phyloP scores from a whole-genome alignment of 139 green algal species.

The Chlorella sp. region DNA sequence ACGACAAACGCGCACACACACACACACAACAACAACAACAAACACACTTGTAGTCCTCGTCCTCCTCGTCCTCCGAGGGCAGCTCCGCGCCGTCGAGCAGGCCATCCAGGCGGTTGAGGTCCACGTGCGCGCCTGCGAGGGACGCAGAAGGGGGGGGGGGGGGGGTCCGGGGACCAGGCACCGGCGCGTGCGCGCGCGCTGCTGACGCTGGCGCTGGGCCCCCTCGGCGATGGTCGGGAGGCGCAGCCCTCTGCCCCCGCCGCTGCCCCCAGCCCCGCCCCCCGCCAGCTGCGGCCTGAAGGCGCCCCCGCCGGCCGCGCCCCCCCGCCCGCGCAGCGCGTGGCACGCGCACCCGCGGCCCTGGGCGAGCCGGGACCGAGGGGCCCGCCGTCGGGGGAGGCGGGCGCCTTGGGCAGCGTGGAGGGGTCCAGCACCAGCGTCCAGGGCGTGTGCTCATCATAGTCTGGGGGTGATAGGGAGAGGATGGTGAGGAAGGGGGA shows the following conservation, averaged over 20 bases:
- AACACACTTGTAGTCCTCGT: conserved; percentile 42
- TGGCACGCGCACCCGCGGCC: too few species aligned
- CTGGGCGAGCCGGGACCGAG: too few species aligned
- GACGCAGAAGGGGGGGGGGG: not conserved
- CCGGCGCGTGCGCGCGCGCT: not conserved
- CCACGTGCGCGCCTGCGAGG: not conserved
- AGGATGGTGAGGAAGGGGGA: too few species aligned
- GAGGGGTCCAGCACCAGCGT: conserved; percentile 39
- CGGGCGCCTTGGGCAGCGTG: conserved; percentile 22
- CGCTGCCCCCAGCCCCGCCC: not conserved
- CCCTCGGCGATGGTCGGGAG: not conserved
- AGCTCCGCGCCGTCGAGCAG: conserved; percentile 42
- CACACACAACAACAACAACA: not conserved
- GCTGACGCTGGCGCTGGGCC: not conserved
- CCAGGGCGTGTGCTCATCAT: conserved; percentile 54
- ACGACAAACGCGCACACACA: not conserved
- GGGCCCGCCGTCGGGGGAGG: too few species aligned
- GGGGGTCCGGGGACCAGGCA: not conserved
- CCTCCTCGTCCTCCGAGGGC: conserved; percentile 46
- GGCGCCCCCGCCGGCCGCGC: not conserved
- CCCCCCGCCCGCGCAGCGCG: too few species aligned
- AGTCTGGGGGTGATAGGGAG: too few species aligned
- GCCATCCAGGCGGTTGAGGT: conserved; percentile 18
- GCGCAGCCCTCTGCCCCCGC: not conserved
- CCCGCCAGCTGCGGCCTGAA: too few species aligned